A percentile compares a stretch with the other conserved stretches of the same genome.
These are phyloP conservation scores for Spongiforma sp. DNA, from an alignment of 1,284 basidiomycete species.

Conservation along the genomic window DNA sequence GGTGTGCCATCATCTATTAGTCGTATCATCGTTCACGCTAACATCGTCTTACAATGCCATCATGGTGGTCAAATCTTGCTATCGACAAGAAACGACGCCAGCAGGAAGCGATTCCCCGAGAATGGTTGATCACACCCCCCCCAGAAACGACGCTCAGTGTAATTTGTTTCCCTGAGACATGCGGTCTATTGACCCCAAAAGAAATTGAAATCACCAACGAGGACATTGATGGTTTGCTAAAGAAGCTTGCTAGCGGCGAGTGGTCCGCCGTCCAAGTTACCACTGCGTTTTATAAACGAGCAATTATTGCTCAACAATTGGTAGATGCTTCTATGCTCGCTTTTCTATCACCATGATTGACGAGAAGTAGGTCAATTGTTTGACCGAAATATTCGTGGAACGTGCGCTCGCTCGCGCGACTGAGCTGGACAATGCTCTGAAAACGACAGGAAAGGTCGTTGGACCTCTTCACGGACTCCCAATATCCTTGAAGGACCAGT, in stretches of 20 bases:
- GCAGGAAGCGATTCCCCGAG: conserved; percentile 50
- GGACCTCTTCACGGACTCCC: conserved; percentile 70
- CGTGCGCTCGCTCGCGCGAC: conserved; percentile 56
- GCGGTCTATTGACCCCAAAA: conserved; percentile 46
- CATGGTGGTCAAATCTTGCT: conserved; percentile 51
- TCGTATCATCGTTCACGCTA: too few relatives aligned
- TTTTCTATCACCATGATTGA: conserved; percentile 5
- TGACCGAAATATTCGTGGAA: conserved; percentile 60
- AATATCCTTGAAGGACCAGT: conserved; percentile 65
- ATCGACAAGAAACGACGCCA: conserved; percentile 49
- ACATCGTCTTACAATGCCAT: too few relatives aligned
- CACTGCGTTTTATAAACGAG: conserved; percentile 62
- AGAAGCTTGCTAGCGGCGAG: conserved; percentile 44
- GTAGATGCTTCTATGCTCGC: conserved; percentile 33
- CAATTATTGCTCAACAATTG: conserved; percentile 63
- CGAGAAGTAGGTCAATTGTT: conserved; percentile 54
- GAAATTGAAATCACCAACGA: conserved; percentile 59
- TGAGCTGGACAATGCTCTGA: conserved; percentile 55
- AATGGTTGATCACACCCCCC: conserved; percentile 49
- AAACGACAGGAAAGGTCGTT: conserved; percentile 49
- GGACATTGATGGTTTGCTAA: conserved; percentile 44
- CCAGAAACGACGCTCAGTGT: conserved; percentile 45
- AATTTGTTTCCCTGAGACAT: conserved; percentile 44
- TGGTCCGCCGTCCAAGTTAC: conserved; percentile 54
- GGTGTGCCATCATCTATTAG: too few relatives aligned